phyloP scores from a whole-genome alignment of 129 eudicot species.

The Lonicera japonica region DNA sequence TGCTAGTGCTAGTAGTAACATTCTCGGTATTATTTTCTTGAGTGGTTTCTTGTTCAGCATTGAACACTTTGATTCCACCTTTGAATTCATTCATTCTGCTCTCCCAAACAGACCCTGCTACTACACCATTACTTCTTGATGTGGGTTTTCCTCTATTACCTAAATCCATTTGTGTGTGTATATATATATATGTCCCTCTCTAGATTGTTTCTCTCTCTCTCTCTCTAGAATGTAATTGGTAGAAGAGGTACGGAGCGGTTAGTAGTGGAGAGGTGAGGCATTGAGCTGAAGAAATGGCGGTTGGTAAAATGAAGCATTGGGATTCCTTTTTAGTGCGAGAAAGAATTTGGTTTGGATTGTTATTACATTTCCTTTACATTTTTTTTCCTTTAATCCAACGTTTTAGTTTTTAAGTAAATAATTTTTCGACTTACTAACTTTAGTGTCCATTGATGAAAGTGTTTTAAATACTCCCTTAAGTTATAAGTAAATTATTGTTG shows the following conservation, averaged over 20 bases:
- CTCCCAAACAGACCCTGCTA: slow-evolving; percentile 76
- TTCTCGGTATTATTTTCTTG: slow-evolving; percentile 17
- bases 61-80: slow-evolving; percentile 67
- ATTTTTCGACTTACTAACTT: too few species aligned
- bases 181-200: neutral
- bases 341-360: too few species aligned
- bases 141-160: slow-evolving; percentile 26
- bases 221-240: slow-evolving; percentile 7
- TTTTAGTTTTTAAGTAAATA: too few species aligned
- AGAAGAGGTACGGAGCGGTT: neutral
- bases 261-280: slow-evolving; percentile 22
- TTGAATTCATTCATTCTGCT: slow-evolving; percentile 58
- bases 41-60: slow-evolving; percentile 19
- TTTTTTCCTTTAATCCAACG: too few species aligned
- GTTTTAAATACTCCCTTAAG: too few species aligned
- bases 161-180: slow-evolving; percentile 29
- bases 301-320: slow-evolving; percentile 37
- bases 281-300: slow-evolving; percentile 49
- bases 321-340: slow-evolving; percentile 23
- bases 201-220: neutral
- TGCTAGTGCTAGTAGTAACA: neutral
- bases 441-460: too few species aligned
- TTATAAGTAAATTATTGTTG: too few species aligned
- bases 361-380: neutral
- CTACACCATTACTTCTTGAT: slow-evolving; percentile 33